Evolutionary conservation across 257 asterid genomes (phyloP).

Genomic region (Perilla frutescens): DNA sequence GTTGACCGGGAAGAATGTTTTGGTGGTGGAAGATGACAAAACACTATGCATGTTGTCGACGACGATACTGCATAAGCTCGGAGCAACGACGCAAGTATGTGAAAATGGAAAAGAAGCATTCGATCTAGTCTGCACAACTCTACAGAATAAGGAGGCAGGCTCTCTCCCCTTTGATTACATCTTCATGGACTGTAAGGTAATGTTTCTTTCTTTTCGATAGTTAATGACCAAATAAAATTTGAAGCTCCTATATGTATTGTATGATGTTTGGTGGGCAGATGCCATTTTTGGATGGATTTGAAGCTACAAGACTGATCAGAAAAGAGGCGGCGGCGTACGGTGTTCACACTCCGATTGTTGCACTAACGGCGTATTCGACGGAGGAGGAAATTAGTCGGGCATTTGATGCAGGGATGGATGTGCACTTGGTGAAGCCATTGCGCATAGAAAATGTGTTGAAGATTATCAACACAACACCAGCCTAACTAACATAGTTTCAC

Average conservation of each 20-base stretch:
- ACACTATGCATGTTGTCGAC: background rate
- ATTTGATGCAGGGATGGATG: constrained; percentile 40
- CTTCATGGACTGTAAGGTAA: constrained; percentile 9
- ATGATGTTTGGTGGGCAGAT: background rate
- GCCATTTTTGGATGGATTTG: background rate
- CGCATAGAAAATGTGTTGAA: constrained; percentile 7
- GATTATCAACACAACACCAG: background rate
- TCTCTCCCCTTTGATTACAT: constrained; percentile 15
- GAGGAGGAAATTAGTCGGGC: constrained; percentile 21
- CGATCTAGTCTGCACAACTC: background rate
- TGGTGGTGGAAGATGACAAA: background rate
- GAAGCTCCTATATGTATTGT: no score
- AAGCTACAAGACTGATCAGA: background rate
- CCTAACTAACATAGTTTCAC: no score
- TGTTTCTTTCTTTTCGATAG: no score
- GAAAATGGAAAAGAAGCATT: constrained; percentile 1
- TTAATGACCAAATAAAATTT: no score
- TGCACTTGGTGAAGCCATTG: constrained; percentile 32
- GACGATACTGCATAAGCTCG: background rate
- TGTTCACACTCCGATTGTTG: background rate
- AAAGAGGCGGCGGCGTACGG: background rate
- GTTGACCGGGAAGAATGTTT: background rate
- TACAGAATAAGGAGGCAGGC: background rate
- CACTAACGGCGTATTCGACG: background rate
- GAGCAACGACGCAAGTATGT: background rate